Conservation (phyloP, 441 rosid genomes). For the Pelargonium australe region DNA sequence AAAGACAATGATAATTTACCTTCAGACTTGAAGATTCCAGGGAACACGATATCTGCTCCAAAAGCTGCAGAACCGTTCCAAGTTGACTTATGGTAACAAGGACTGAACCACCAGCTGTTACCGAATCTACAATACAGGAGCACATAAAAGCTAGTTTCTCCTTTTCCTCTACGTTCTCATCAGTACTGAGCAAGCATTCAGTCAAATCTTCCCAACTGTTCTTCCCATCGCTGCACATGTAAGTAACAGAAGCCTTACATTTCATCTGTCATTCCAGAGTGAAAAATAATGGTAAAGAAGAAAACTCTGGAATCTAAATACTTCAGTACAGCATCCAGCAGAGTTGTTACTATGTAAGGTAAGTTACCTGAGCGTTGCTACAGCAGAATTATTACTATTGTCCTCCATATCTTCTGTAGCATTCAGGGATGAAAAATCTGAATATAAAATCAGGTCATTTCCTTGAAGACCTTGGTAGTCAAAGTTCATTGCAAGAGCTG, state of each 20-base stretch:
- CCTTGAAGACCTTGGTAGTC: constrained; percentile 48
- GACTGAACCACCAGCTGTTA: constrained; percentile 73
- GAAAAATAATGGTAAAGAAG: background rate
- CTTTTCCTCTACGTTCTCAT: constrained; percentile 50
- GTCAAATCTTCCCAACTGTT: constrained; percentile 28
- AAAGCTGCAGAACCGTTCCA: constrained; percentile 53
- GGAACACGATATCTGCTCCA: constrained; percentile 49
- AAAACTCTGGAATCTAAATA: background rate
- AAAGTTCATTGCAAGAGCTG: constrained; percentile 55
- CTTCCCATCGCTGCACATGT: constrained; percentile 27
- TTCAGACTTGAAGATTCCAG: constrained; percentile 43
- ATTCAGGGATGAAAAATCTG: constrained; percentile 44
- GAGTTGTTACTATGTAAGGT: background rate
- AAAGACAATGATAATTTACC: constrained; percentile 32
- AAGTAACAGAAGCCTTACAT: constrained; percentile 6
- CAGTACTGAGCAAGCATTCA: constrained; percentile 33
- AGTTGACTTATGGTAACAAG: constrained; percentile 48
- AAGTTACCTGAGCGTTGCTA: constrained; percentile 42
- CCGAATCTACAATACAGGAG: constrained; percentile 52
- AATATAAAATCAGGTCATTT: constrained; percentile 51
- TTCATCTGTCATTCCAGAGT: constrained; percentile 16
- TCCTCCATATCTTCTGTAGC: constrained; percentile 30
- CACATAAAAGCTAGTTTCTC: constrained; percentile 67
- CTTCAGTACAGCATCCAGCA: background rate
- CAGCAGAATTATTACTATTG: constrained; percentile 18